Conservation (phyloP, 202 grass and related monocot species). For the Zoysia matrella region DNA sequence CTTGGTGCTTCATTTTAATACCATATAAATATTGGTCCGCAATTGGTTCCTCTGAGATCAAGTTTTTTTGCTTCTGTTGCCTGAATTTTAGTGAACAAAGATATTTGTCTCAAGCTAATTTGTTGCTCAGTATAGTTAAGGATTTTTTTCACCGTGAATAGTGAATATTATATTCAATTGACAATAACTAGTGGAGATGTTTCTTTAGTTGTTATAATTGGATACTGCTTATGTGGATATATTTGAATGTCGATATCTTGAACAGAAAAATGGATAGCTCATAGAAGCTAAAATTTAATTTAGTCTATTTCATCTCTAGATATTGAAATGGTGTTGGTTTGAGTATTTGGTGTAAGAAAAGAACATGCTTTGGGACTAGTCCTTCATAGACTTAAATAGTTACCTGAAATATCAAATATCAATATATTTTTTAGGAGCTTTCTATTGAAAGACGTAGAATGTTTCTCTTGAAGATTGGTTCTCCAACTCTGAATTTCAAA, state of each 20-base stretch:
- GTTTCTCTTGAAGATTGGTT: not conserved
- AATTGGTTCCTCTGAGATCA: not conserved
- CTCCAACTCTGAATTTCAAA: not conserved
- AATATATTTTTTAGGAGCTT: not conserved
- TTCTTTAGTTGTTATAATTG: not conserved
- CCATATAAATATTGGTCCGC: not conserved
- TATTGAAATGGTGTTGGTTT: not conserved
- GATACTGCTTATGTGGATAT: too few relatives aligned
- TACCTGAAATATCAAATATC: not conserved
- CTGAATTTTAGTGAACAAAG: too few relatives aligned
- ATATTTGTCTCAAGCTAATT: not conserved
- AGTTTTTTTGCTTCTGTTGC: too few relatives aligned
- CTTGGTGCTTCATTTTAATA: constrained; percentile 27
- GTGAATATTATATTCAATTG: not conserved
- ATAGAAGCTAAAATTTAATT: too few relatives aligned
- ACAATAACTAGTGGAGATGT: not conserved
- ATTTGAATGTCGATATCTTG: too few relatives aligned
- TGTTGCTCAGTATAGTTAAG: not conserved
- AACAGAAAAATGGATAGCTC: too few relatives aligned
- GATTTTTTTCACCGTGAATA: not conserved
- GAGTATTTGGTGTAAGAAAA: too few relatives aligned
- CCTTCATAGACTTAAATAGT: not conserved
- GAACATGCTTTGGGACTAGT: not conserved
- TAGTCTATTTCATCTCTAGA: too few relatives aligned
- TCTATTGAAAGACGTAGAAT: not conserved